A percentile compares a stretch with the other conserved stretches of the same genome.
Conservation (phyloP, 2,329 filamentous ascomycete genomes). For the Mycosphaerella sp. region DNA sequence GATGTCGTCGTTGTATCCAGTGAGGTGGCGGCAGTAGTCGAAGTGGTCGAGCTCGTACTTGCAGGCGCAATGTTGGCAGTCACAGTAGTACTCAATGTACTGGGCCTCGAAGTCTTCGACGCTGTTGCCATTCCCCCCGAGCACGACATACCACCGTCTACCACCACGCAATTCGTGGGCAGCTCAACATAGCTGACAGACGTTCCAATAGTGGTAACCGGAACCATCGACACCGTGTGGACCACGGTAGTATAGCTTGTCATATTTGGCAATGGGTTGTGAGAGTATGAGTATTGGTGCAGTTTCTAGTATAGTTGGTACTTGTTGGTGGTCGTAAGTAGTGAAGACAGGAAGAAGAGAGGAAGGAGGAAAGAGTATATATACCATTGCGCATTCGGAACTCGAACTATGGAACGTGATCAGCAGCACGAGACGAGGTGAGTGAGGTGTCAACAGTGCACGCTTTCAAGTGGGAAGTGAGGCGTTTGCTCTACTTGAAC, state of each 20-base stretch:
- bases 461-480: no score
- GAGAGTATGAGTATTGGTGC: background rate
- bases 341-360: background rate
- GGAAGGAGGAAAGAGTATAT: background rate
- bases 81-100: background rate
- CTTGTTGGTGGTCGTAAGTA: background rate
- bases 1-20: no score
- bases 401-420: background rate
- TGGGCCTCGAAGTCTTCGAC: background rate
- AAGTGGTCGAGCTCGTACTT: no score
- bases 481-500: no score
- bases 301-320: background rate
- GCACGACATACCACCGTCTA: background rate
- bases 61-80: background rate
- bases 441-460: no score
- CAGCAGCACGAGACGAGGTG: background rate
- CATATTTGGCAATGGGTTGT: background rate
- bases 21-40: no score
- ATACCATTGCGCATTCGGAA: background rate
- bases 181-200: background rate
- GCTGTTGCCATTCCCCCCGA: background rate
- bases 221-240: slow-evolving; percentile 1
- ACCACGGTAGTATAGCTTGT: background rate
- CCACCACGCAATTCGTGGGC: background rate
- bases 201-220: background rate